Evolutionary conservation across 1,139 yeast genomes (phyloP), one percentile per base, ranked within the genome.

Genomic region (Trichomonascaceae sp.): DNA sequence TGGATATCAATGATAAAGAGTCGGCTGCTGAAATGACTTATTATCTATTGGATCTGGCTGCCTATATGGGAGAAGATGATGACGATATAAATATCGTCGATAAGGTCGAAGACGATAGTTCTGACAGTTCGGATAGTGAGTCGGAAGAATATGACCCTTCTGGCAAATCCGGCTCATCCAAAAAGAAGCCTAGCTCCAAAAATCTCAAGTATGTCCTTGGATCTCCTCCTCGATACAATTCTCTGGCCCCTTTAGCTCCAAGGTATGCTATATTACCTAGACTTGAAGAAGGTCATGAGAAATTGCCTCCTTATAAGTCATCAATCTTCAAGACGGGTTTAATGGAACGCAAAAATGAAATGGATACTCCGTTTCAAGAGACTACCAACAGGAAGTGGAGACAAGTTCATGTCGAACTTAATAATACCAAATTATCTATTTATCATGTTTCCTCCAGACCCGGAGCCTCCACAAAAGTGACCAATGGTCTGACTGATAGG

Each of bases 361-460:
- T 71, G 51, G 52, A 60, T 18, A 57, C 69, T 10, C 78, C 77
- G 2, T 67, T 68, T 51, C 61, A 62, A 10, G 53, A 63, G 1
- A 63, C 81, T 64, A 55, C 74, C 71, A 56, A 73, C 57, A 69
- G 84, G 68, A 30, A 81, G 17, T 82, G 85, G 85, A 68, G 68
- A 52, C 76, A 79, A 0, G 81, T 78, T 45, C 64, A 78, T 48
- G 66, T 80, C n/a, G 83, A 78, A 57, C 67, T 83, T 53, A 80
- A 82, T 66, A 80, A 82, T 57, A 83, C 85, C 18, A 84, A 80
- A 63, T 70, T 83, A 51, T 75, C 75, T 51, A 56, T 83, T 18
- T 75, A 77, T 58, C 66, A 66, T 24, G 64, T 54, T 2, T 55
- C 50, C 15, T 39, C 53, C n/a, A 46, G 59, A 13, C 53, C 44